These are phyloP conservation scores for peach (Prunus persica) DNA, from an alignment of 306 rosid species.

Conservation along the genomic window Prunus_persica_NCBIv2 NC_034010.1:26250501-26251000, in stretches of 20 bases:
- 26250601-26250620: constrained; percentile 93
- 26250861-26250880: constrained; percentile 96
- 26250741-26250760: constrained; percentile 22
- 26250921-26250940: constrained; percentile 89
- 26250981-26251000: constrained; percentile 90
- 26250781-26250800: constrained; percentile 99
- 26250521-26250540: constrained; percentile 21
- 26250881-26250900: constrained; percentile 90
- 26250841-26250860: constrained; percentile 98
- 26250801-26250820: constrained; percentile 97
- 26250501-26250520: constrained; percentile 5
- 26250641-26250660: constrained; percentile 66
- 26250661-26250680: background rate
- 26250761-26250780: constrained; percentile 99
- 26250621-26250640: constrained; percentile 94
- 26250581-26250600: constrained; percentile 95
- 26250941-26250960: constrained; percentile 98
- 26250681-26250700: background rate
- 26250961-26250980: constrained; percentile 97
- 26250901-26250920: constrained; percentile 94
- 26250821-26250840: constrained; percentile 96
- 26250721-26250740: constrained; percentile 27
- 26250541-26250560: constrained; percentile 99
- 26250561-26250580: constrained; percentile 89
- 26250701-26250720: constrained; percentile 1